phyloP scores from a whole-genome alignment of 1,139 yeast genomes.

The Candida glucosophila region DNA sequence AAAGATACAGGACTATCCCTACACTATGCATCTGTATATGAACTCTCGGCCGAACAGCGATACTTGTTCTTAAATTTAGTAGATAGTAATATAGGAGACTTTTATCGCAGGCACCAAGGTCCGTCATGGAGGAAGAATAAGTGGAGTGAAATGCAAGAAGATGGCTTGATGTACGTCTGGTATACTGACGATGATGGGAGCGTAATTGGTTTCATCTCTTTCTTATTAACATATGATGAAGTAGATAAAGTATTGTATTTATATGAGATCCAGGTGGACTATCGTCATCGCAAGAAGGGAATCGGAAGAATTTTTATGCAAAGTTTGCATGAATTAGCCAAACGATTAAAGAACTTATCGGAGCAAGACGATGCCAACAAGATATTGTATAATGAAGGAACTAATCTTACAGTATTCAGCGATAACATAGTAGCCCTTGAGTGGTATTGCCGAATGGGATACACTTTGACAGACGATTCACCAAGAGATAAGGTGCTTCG shows the following conservation, averaged over 20 bases:
- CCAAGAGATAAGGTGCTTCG: conserved; percentile 35
- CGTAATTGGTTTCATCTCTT: conserved; percentile 36
- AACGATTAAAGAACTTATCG: conserved; percentile 7
- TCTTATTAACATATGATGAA: conserved; percentile 25
- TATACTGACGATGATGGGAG: conserved; percentile 9
- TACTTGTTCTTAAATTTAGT: conserved; percentile 19
- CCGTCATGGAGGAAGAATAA: conserved; percentile 37
- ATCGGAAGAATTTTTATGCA: conserved; percentile 28
- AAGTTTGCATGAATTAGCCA: conserved; percentile 18
- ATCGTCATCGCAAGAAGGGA: conserved; percentile 17
- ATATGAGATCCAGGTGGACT: conserved; percentile 44
- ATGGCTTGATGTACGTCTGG: conserved; percentile 33
- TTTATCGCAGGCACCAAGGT: conserved; percentile 25
- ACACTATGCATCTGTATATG: no score
- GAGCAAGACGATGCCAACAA: background rate
- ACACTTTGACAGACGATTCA: conserved; percentile 26
- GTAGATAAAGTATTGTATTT: conserved; percentile 32
- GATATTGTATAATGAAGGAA: conserved; percentile 15
- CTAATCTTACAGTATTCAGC: conserved; percentile 43
- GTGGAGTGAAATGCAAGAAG: conserved; percentile 35
- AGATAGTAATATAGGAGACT: conserved; percentile 21
- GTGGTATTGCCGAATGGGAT: conserved; percentile 39
- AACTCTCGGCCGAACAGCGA: no score
- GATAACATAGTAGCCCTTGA: conserved; percentile 31
- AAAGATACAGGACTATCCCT: no score